These are phyloP conservation scores for Colletotrichum orbiculare DNA, from an alignment of 2,329 filamentous ascomycete species.

Conservation along the genomic window DNA sequence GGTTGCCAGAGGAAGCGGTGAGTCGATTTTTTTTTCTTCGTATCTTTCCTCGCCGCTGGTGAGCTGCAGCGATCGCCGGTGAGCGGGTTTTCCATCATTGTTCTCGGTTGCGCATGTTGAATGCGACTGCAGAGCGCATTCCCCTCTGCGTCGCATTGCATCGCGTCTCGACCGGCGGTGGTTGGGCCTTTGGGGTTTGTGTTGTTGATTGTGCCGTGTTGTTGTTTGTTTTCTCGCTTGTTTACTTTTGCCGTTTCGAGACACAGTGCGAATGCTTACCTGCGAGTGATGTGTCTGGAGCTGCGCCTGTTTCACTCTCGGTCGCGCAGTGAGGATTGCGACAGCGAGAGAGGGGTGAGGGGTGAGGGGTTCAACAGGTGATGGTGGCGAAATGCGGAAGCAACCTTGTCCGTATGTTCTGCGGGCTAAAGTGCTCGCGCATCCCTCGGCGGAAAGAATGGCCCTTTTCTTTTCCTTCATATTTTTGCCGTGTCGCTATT, in stretches of 20 bases:
- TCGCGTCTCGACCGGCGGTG: not conserved
- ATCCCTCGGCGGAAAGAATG: too few species aligned
- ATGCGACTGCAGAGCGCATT: not conserved
- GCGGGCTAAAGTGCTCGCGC: too few species aligned
- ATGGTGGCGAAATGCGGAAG: too few species aligned
- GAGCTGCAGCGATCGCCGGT: not conserved
- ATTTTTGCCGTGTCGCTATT: too few species aligned
- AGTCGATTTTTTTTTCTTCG: slow-evolving; percentile 4
- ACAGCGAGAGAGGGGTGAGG: too few species aligned
- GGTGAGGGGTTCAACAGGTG: too few species aligned
- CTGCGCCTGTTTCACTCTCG: too few species aligned
- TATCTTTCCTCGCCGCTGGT: not conserved
- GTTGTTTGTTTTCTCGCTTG: slow-evolving; percentile 10
- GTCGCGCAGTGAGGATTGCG: too few species aligned
- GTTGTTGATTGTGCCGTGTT: slow-evolving; percentile 5
- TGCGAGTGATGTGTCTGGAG: not conserved
- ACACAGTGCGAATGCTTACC: slow-evolving; percentile 2
- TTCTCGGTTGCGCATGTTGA: not conserved
- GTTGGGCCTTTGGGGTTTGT: not conserved
- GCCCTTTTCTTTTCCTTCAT: too few species aligned
- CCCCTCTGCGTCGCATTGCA: not conserved
- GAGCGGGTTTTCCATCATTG: not conserved
- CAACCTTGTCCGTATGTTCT: too few species aligned
- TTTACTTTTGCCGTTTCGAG: slow-evolving; percentile 20
- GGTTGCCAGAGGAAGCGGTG: slow-evolving; percentile 30